A percentile compares a stretch with the other conserved stretches of the same genome.
phyloP scores from a whole-genome alignment of 768 basidiomycete species.

The Trametes cinnabarina region DNA sequence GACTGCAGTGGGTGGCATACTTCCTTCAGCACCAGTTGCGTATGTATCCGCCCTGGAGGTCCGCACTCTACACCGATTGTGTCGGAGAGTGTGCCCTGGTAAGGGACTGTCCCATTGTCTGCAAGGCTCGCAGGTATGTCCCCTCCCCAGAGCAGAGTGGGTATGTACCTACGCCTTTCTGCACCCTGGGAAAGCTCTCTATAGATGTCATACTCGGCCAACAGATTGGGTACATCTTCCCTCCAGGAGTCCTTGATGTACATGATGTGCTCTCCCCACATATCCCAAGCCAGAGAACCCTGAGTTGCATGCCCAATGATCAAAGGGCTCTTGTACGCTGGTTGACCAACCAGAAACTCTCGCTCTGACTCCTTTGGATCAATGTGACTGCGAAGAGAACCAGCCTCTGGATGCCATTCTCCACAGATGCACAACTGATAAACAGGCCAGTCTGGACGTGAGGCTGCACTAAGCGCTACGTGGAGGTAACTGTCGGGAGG shows the following conservation, averaged over 20 bases:
- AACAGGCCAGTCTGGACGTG: neutral
- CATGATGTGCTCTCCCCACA: neutral
- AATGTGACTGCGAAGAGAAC: neutral
- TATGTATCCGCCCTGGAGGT: too few relatives aligned
- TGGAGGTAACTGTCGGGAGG: too few relatives aligned
- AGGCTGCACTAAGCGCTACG: too few relatives aligned
- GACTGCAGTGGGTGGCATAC: too few relatives aligned
- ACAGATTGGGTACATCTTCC: neutral
- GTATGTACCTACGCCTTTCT: neutral
- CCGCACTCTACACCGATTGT: too few relatives aligned
- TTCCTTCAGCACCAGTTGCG: too few relatives aligned
- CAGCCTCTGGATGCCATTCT: neutral
- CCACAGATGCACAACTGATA: neutral
- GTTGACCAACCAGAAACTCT: neutral
- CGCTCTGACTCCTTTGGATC: neutral
- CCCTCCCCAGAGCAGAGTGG: neutral
- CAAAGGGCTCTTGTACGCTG: neutral
- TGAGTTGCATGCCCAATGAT: neutral
- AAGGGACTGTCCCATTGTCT: too few relatives aligned
- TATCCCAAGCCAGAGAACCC: neutral
- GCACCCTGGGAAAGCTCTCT: neutral
- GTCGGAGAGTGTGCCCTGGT: too few relatives aligned
- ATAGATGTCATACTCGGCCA: neutral
- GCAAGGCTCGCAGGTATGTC: too few relatives aligned
- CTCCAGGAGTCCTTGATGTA: neutral